Evolutionary conservation across 192 early-diverging fungal genomes (phyloP), one percentile per base, ranked within the genome.

Genomic region (Coemansia sp.): DNA sequence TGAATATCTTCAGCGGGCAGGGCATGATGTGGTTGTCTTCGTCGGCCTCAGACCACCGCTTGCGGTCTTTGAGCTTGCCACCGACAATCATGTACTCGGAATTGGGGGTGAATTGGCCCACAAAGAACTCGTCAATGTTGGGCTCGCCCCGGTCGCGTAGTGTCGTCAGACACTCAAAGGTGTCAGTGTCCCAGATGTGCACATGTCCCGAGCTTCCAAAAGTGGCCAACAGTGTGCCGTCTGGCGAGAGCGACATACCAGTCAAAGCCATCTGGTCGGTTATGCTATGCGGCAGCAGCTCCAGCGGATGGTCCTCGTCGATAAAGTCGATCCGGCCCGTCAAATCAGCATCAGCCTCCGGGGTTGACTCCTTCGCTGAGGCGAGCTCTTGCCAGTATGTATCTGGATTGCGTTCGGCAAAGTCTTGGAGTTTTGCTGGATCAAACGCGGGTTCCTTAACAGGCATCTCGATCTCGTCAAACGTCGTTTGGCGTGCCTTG

Each of bases 11-110:
- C 25, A 98, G 80, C 6, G 94, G 92, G 64, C 96, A 98, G 2
- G 93, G 93, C 70, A 98, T 67, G 63, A 98, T 95, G 60, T 95
- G 93, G 73, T 96, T 97, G 69, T 98, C 96, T 4, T 95, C 90
- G 63, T 97, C 95, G 49, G 91, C 90, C 53, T 89, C 86, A 6
- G 89, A 93, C 96, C 95, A 97, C 37, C 87, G 80, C 61, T 89
- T 86, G 41, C 93, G 84, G 65, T 98, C 94, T 72, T 97, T 98
- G 32, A 92, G 85, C 73, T 97, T 98, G 59, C 96, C 96, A 7
- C 90, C 96, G 19, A 90, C 89, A 19, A 91, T 85, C 4, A 98
- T 61, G 17, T 87, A 74, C 43, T 83, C 84, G 10, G 86, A 83
- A 62, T 88, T 84, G 24, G 87, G 87, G 10, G 87, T 86, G 46